Percentiles rank a stretch among this genome's conserved stretches.
Evolutionary conservation across 768 basidiomycete species (phyloP).

Genomic region (Fomitopsis serialis): DNA sequence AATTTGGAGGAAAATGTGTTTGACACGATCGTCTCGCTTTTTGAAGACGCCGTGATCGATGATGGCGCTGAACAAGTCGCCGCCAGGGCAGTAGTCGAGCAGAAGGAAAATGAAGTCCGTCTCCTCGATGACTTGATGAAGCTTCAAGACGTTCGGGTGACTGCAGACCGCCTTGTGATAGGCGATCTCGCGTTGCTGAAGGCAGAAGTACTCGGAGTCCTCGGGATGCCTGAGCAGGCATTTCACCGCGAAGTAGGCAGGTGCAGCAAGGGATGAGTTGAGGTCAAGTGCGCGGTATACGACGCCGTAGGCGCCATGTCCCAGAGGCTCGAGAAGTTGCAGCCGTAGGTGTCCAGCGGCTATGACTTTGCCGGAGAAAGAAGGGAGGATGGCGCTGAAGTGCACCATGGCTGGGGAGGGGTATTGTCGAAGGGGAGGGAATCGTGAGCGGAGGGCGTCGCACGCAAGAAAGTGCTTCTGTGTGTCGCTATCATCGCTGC

Average conservation of each 20-base stretch:
- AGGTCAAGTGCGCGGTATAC: conserved; percentile 23
- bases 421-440: background rate
- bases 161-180: conserved; percentile 16
- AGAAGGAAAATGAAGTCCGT: conserved; percentile 26
- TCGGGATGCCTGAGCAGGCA: conserved; percentile 18
- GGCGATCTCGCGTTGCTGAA: conserved; percentile 21
- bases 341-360: conserved; percentile 8
- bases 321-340: conserved; percentile 14
- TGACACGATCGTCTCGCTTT: conserved; percentile 40
- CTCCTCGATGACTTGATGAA: conserved; percentile 21
- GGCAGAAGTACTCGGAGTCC: conserved; percentile 10
- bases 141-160: conserved; percentile 18
- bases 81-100: conserved; percentile 25
- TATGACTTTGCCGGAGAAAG: conserved; percentile 17
- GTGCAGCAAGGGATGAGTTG: conserved; percentile 4
- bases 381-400: conserved; percentile 22
- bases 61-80: conserved; percentile 47
- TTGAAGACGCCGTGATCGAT: conserved; percentile 27
- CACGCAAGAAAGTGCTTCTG: background rate
- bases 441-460: background rate
- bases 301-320: conserved; percentile 23
- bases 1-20: conserved; percentile 44
- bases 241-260: conserved; percentile 22
- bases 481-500: background rate
- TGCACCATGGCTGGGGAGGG: conserved; percentile 12